Percentiles rank a stretch among this genome's conserved stretches.
Evolutionary conservation across 169 alveolate species (phyloP).

Genomic region (Plasmodium knowlesi): DNA sequence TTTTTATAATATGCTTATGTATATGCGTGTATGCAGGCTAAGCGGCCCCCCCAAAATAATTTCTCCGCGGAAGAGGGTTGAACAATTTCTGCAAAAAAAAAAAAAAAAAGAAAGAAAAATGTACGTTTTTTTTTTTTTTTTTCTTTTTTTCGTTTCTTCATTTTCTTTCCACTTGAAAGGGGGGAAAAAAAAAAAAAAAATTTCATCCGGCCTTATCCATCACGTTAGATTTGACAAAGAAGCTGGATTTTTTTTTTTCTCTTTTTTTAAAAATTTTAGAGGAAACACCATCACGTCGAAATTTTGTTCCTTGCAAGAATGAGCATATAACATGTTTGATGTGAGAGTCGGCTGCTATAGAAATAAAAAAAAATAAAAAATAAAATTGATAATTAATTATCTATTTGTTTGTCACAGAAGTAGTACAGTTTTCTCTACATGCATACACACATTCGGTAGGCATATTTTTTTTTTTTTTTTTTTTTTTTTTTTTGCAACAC

Average conservation of each 20-base stretch:
- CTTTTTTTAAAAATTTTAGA: neutral
- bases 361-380: neutral
- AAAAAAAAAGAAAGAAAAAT: neutral
- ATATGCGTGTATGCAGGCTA: neutral
- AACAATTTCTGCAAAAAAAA: neutral
- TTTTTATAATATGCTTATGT: no score
- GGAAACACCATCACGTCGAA: neutral
- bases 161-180: neutral
- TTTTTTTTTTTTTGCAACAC: neutral
- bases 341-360: neutral
- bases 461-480: neutral
- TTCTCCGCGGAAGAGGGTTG: neutral
- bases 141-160: neutral
- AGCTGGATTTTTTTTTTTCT: neutral
- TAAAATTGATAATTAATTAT: neutral
- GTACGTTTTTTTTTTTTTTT: no score
- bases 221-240: neutral
- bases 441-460: neutral
- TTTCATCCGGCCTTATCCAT: neutral
- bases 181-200: neutral
- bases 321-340: neutral
- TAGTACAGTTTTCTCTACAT: neutral
- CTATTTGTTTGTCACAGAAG: neutral
- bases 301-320: neutral
- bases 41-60: neutral